Base-by-base conservation (phyloP, 2,329 filamentous ascomycete genomes). In the Xylariaceae sp. region DNA sequence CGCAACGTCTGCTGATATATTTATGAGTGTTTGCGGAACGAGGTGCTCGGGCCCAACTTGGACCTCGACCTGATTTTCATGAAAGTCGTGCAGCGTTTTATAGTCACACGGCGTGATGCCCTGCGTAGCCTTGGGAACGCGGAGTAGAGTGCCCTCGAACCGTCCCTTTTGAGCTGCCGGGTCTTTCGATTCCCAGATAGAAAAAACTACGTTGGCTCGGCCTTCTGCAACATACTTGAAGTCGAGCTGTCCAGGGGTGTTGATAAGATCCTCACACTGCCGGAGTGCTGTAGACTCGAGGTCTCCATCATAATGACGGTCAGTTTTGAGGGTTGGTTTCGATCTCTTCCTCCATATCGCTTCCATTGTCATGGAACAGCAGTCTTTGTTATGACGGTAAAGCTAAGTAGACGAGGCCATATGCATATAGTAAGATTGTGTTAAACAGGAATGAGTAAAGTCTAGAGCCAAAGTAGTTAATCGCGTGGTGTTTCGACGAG, bases 201-300 rank as follows among this genome's bases (percentile, higher is more conserved):
- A 80, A 65, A 89, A 92, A 58, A 92, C 86, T 45, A 87, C 81
- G 69, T 94, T 93, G 47, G 90, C 89, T 20, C 88, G 86, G 20
- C 89, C 90, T 70, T 94, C 89, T 21, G 79, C 81, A 18, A 84
- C 71, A 52, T 83, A 74, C 46, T 70, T 67, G 44, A 65, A 70
- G 16, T 62, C 51, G 15, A 63, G 62, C 40, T 55, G 53, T 47
- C 52, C 18, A 55, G 60, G 39, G 27, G 45, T 59, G 42, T 56
- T 58, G 47, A 61, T 43, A 13, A 67, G 55, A 26, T 57, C 35
- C 43, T 62, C 55, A 43, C 60, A 55, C 36, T 62, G 62, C 57
- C 37, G 63, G 15, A 58, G 15, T 18, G 18, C 51, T 6, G 21
- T 32, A 15, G 6, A 8, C 29, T 32, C 46, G 9, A 29, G 10